A percentile compares a stretch with the other conserved stretches of the same genome.
phyloP scores from a whole-genome alignment of 768 basidiomycete genomes.

The Pisolithus tinctorius region DNA sequence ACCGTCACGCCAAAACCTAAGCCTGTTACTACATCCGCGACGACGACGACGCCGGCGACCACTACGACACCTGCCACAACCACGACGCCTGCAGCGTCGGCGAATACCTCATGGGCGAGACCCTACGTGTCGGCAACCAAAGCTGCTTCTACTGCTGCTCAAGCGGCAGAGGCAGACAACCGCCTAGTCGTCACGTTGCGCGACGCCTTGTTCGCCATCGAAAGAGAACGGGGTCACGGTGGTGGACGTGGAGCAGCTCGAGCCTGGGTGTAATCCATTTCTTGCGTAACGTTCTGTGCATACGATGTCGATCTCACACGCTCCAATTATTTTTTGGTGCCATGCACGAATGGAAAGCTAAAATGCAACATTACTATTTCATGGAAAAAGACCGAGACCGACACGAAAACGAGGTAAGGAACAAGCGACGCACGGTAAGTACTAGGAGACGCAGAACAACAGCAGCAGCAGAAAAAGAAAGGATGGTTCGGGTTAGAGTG shows the following conservation, averaged over 20 bases:
- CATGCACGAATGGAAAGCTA: no score
- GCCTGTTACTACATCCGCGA: slow-evolving; percentile 26
- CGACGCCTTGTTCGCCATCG: slow-evolving; percentile 83
- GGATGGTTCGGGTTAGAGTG: no score
- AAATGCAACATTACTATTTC: no score
- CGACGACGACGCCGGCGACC: slow-evolving; percentile 21
- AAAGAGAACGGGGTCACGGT: slow-evolving; percentile 78
- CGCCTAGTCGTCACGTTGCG: slow-evolving; percentile 59
- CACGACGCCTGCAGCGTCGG: slow-evolving; percentile 25
- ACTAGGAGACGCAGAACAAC: no score
- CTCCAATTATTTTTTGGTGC: no score
- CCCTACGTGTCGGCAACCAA: slow-evolving; percentile 59
- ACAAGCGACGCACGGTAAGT: no score
- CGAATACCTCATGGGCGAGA: slow-evolving; percentile 45
- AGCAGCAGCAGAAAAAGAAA: no score
- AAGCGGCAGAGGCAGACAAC: slow-evolving; percentile 47
- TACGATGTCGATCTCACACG: background rate
- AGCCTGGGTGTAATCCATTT: slow-evolving; percentile 46
- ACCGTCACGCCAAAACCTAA: slow-evolving; percentile 36
- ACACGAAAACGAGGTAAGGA: no score
- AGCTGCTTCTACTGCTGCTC: slow-evolving; percentile 22
- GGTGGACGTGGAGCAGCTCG: slow-evolving; percentile 71
- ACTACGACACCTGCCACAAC: slow-evolving; percentile 25
- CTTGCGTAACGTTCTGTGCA: background rate
- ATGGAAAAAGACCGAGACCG: no score